These are phyloP conservation scores for Alnus glutinosa DNA, from an alignment of 306 rosid species.

Conservation along the genomic window DNA sequence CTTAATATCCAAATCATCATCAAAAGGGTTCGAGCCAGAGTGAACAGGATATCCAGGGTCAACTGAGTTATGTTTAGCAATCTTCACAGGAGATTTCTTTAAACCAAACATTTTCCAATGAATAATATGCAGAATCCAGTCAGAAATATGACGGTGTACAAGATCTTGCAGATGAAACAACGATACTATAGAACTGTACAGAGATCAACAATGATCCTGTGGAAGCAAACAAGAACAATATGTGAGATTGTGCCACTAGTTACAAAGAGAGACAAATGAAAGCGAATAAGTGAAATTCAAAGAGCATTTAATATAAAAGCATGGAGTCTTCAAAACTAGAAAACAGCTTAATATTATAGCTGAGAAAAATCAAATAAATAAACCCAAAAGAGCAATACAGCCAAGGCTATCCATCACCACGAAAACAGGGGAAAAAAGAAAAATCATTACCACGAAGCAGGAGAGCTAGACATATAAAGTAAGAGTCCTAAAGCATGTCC, in stretches of 20 bases:
- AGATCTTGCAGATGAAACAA: conserved; percentile 26
- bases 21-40: conserved; percentile 63
- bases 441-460: not conserved
- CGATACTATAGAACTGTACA: conserved; percentile 3
- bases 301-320: conserved; percentile 19
- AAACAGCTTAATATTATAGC: conserved; percentile 13
- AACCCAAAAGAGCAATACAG: not conserved
- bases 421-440: conserved; percentile 15
- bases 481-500: not conserved
- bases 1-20: conserved; percentile 45
- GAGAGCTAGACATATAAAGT: no score
- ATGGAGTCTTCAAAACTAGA: conserved; percentile 5
- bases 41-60: conserved; percentile 49
- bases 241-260: conserved; percentile 11
- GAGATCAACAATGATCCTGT: conserved; percentile 51
- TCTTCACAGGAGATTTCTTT: conserved; percentile 70
- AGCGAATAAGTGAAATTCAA: conserved; percentile 19
- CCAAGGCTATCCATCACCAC: conserved; percentile 20
- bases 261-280: conserved; percentile 8
- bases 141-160: not conserved
- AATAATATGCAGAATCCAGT: conserved; percentile 21
- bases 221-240: conserved; percentile 34
- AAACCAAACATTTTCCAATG: conserved; percentile 59
- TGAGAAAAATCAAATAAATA: conserved; percentile 3
- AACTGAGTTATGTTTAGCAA: conserved; percentile 45